phyloP scores from a whole-genome alignment of 2,329 filamentous ascomycete species.

The Xylariales sp. region DNA sequence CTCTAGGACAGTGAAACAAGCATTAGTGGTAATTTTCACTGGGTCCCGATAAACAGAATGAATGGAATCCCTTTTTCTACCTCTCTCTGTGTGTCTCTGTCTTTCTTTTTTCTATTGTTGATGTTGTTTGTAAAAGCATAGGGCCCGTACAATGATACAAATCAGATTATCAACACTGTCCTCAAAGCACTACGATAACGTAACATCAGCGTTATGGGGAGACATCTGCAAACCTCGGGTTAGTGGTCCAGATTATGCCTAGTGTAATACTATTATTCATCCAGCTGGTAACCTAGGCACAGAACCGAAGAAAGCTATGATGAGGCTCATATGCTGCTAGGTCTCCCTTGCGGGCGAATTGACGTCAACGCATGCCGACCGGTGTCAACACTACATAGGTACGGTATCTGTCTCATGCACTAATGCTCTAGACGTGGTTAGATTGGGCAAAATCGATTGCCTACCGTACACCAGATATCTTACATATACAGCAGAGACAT shows the following conservation, averaged over 20 bases:
- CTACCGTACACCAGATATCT: too few relatives aligned
- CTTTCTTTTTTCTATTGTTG: not conserved
- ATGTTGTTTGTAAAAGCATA: too few relatives aligned
- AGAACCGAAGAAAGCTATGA: not conserved
- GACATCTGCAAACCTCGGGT: slow-evolving; percentile 20
- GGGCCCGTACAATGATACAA: too few relatives aligned
- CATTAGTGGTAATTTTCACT: not conserved
- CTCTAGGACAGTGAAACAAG: not conserved
- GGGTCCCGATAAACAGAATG: not conserved
- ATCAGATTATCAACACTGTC: not conserved
- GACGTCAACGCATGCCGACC: not conserved
- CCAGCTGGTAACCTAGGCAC: not conserved
- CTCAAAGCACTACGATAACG: not conserved
- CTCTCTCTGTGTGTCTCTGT: too few relatives aligned
- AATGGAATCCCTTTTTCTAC: too few relatives aligned
- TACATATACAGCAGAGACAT: too few relatives aligned
- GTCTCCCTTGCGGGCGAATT: not conserved
- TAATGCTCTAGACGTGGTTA: not conserved
- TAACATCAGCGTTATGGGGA: slow-evolving; percentile 6
- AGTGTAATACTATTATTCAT: not conserved
- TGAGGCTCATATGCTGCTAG: slow-evolving; percentile 2
- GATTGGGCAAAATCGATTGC: too few relatives aligned
- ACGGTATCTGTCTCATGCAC: not conserved
- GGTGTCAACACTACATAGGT: not conserved
- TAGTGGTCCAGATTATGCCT: slow-evolving; percentile 14